Percentiles rank a stretch among this genome's conserved stretches.
Conservation (phyloP, 331 rosid species). For the Erythrophleum ivorense region DNA sequence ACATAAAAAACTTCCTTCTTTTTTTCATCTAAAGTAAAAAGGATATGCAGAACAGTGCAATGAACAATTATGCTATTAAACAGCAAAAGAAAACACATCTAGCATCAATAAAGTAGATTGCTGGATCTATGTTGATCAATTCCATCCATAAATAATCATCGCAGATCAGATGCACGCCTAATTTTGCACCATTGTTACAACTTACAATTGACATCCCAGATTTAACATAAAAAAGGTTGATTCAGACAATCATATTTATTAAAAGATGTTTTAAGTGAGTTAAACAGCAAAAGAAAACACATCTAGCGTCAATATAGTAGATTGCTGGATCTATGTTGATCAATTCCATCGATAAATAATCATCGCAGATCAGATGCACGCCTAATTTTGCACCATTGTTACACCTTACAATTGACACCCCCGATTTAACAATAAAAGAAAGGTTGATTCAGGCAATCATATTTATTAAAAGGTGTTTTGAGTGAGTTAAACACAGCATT, state of each 20-base stretch:
- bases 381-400: neutral
- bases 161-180: neutral
- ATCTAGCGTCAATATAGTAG: neutral
- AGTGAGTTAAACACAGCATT: neutral
- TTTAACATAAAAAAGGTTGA: neutral
- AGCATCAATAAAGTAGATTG: neutral
- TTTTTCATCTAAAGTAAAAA: neutral
- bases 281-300: neutral
- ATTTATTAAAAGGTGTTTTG: neutral
- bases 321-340: neutral
- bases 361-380: neutral
- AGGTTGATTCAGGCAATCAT: neutral
- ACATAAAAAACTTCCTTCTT: neutral
- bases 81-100: neutral
- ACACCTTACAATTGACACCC: neutral
- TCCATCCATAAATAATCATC: neutral
- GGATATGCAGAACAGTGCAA: neutral
- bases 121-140: neutral
- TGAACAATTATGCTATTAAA: neutral
- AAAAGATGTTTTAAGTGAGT: neutral
- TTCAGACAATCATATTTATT: neutral
- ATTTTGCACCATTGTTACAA: neutral
- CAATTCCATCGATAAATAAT: neutral
- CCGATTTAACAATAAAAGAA: neutral
- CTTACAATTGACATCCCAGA: neutral